Percentiles rank a stretch among this genome's conserved stretches.
phyloP scores from a whole-genome alignment of 2,329 filamentous ascomycete genomes.

The Aaosphaeria pasadenensis region DNA sequence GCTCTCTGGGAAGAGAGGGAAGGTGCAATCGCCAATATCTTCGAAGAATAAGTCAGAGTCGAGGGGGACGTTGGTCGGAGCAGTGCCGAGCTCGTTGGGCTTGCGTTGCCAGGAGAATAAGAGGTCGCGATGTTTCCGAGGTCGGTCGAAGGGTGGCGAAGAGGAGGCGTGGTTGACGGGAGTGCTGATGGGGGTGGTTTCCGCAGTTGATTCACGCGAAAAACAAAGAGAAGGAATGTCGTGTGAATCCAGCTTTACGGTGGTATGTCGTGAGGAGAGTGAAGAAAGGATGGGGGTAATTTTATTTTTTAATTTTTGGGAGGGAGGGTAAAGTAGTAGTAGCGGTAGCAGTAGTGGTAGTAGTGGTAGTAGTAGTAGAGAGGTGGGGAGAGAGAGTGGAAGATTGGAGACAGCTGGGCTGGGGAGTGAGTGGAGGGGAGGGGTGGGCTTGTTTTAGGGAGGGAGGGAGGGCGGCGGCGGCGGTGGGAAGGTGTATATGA shows the following conservation, averaged over 20 bases:
- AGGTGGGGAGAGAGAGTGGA: not conserved
- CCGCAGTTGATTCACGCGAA: constrained; percentile 52
- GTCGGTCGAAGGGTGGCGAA: constrained; percentile 41
- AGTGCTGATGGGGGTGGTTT: constrained; percentile 49
- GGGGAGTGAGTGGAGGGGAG: not conserved
- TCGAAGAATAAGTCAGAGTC: constrained; percentile 39
- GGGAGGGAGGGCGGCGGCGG: too few species aligned
- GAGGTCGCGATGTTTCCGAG: constrained; percentile 42
- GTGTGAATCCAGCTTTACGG: constrained; percentile 55
- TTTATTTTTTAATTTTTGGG: too few species aligned
- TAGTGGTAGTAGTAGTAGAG: not conserved
- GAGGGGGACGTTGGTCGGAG: constrained; percentile 16
- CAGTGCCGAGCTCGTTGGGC: constrained; percentile 30
- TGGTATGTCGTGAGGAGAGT: constrained; percentile 8
- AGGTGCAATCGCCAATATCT: constrained; percentile 41
- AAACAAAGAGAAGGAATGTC: constrained; percentile 51
- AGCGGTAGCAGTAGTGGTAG: not conserved
- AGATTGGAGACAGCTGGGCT: constrained; percentile 1
- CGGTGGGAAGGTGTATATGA: too few species aligned
- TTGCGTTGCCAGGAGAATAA: constrained; percentile 47
- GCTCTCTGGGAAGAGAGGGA: constrained; percentile 37
- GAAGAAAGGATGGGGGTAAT: too few species aligned
- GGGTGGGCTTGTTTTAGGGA: not conserved
- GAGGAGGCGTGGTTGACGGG: constrained; percentile 35
- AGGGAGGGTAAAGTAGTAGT: too few species aligned